Percentiles rank a stretch among this genome's conserved stretches.
Evolutionary conservation across 2,329 filamentous ascomycete species (phyloP).

Genomic region (Rhynchosporium secalis): DNA sequence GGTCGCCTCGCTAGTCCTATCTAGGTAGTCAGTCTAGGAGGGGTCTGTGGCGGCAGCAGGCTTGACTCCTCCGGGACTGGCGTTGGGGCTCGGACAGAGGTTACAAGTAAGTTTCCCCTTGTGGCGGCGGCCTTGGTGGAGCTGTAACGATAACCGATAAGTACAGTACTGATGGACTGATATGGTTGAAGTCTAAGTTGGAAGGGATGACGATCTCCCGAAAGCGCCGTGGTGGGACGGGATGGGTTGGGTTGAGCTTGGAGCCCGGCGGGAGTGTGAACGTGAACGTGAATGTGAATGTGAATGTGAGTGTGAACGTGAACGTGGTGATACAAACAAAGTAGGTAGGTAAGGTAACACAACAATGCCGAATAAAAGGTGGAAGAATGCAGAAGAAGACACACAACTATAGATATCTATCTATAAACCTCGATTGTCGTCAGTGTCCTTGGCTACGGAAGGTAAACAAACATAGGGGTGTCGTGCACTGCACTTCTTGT

Average conservation of each 20-base stretch:
- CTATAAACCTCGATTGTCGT: too few species aligned
- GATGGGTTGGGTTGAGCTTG: not conserved
- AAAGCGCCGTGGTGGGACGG: not conserved
- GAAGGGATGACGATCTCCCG: slow-evolving; percentile 15
- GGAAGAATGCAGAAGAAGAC: too few species aligned
- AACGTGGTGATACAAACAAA: slow-evolving; percentile 1
- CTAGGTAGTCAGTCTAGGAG: too few species aligned
- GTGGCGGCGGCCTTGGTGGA: not conserved
- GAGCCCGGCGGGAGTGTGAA: slow-evolving; percentile 3
- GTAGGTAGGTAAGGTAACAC: not conserved
- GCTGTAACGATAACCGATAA: not conserved
- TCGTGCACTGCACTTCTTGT: too few species aligned
- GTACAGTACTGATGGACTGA: not conserved
- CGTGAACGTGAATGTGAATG: not conserved
- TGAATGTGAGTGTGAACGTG: not conserved
- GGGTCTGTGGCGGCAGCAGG: too few species aligned
- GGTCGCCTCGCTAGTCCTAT: too few species aligned
- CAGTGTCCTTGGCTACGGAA: too few species aligned
- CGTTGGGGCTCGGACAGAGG: too few species aligned
- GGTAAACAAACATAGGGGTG: too few species aligned
- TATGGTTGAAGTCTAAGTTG: not conserved
- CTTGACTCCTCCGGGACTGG: too few species aligned
- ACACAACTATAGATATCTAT: too few species aligned
- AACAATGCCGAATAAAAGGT: too few species aligned
- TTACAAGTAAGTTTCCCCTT: not conserved